Evolutionary conservation across 495 filamentous ascomycete genomes (phyloP).

Genomic region (Delitschia confertaspora): DNA sequence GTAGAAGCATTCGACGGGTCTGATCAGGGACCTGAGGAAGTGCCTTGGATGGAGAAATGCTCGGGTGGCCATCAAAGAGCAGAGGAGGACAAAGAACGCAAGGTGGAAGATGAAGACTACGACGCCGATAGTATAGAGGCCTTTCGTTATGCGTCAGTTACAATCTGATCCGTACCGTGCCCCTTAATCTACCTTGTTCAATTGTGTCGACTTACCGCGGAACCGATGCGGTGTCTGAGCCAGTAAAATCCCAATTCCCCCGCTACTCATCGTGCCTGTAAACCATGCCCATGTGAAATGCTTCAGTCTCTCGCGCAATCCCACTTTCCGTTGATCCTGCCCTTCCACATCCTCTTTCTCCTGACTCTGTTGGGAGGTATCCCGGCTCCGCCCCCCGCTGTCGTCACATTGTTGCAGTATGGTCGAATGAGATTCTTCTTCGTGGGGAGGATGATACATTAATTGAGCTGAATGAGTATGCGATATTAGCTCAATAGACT

Average conservation of each 20-base stretch:
- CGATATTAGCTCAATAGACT: too few relatives aligned
- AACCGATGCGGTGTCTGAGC: conserved; percentile 52
- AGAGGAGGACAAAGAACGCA: conserved; percentile 47
- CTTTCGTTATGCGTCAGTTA: too few relatives aligned
- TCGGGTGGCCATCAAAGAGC: conserved; percentile 45
- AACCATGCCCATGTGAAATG: conserved; percentile 72
- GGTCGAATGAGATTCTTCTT: too few relatives aligned
- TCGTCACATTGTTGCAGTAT: too few relatives aligned
- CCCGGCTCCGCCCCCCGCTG: too few relatives aligned
- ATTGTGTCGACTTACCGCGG: conserved; percentile 15
- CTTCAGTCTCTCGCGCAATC: conserved; percentile 42
- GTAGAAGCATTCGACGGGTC: conserved; percentile 57
- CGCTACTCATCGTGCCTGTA: conserved; percentile 57
- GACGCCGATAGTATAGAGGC: conserved; percentile 50
- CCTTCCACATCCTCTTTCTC: too few relatives aligned
- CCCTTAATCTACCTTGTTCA: too few relatives aligned
- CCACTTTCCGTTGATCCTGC: too few relatives aligned
- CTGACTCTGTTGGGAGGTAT: too few relatives aligned
- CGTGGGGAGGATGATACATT: too few relatives aligned
- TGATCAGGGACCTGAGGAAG: conserved; percentile 46
- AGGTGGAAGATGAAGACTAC: conserved; percentile 56
- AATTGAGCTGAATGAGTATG: too few relatives aligned
- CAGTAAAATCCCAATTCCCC: conserved; percentile 54
- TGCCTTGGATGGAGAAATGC: conserved; percentile 45
- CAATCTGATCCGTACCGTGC: too few relatives aligned